Evolutionary conservation across 192 early-diverging fungal genomes (phyloP).

Genomic region (Mortierella antarctica): DNA sequence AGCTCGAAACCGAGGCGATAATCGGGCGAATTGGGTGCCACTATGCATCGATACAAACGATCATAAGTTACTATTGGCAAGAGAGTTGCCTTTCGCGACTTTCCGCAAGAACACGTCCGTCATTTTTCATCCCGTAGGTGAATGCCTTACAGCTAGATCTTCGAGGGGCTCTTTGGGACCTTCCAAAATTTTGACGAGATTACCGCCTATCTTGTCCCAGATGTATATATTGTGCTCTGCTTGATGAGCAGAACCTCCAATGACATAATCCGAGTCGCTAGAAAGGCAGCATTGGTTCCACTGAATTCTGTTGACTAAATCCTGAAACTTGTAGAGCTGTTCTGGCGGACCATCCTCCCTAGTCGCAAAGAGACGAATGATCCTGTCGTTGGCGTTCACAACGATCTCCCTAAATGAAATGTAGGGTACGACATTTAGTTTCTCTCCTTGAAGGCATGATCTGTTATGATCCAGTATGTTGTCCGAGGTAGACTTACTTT

Average conservation of each 20-base stretch:
- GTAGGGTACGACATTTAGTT: neutral
- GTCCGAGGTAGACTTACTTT: constrained; percentile 55
- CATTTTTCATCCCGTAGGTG: neutral
- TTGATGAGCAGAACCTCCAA: constrained; percentile 86
- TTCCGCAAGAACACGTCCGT: neutral
- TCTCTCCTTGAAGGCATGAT: neutral
- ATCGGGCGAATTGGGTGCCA: constrained; percentile 91
- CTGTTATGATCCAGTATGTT: neutral
- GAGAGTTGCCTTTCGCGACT: neutral
- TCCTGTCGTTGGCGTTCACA: constrained; percentile 83
- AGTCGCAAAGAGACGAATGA: constrained; percentile 76
- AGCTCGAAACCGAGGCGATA: constrained; percentile 82
- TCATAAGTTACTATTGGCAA: neutral
- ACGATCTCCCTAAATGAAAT: constrained; percentile 72
- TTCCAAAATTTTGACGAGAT: constrained; percentile 90
- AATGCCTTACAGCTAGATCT: constrained; percentile 74
- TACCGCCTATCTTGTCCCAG: constrained; percentile 87
- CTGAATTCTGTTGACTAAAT: constrained; percentile 89
- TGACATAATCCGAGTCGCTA: constrained; percentile 89
- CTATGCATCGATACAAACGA: constrained; percentile 35
- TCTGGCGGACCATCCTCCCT: constrained; percentile 57
- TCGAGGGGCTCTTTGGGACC: constrained; percentile 87
- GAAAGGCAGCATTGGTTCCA: constrained; percentile 93
- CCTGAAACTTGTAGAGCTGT: constrained; percentile 80
- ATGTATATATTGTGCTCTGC: constrained; percentile 96